These are phyloP conservation scores for Trametes cingulata DNA, from an alignment of 768 basidiomycete genomes.

Conservation along the genomic window DNA sequence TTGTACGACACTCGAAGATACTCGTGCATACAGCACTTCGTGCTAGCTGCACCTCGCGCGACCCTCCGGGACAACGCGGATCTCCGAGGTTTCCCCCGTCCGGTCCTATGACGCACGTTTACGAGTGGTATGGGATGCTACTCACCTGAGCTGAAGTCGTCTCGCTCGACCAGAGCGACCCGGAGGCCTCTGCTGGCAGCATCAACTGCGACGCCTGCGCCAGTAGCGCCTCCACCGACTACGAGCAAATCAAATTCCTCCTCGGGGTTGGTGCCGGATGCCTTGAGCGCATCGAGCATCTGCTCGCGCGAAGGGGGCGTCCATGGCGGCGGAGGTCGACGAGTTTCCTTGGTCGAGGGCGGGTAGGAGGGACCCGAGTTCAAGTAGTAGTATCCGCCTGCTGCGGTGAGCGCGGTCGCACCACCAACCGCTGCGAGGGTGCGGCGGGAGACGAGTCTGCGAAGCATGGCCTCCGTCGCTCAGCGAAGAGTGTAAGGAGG, in stretches of 20 bases:
- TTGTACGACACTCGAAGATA: background rate
- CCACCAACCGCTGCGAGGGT: constrained; percentile 54
- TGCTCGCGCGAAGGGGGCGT: constrained; percentile 69
- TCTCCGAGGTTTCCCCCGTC: constrained; percentile 6
- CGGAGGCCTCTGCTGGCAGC: constrained; percentile 89
- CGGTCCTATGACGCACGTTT: constrained; percentile 16
- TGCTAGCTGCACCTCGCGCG: background rate
- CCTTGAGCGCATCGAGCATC: constrained; percentile 61
- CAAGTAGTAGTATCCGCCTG: constrained; percentile 68
- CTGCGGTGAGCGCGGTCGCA: constrained; percentile 53
- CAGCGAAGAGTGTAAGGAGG: constrained; percentile 16
- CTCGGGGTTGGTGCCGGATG: constrained; percentile 42
- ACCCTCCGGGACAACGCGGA: background rate
- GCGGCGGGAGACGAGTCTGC: constrained; percentile 47
- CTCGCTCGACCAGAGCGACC: constrained; percentile 90
- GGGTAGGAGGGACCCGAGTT: constrained; percentile 75
- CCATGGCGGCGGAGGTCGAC: constrained; percentile 79
- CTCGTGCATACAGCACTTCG: no score
- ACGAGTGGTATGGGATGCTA: background rate
- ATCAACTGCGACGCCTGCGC: constrained; percentile 95
- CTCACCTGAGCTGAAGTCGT: constrained; percentile 86
- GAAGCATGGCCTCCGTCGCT: constrained; percentile 20
- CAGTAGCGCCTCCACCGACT: constrained; percentile 94
- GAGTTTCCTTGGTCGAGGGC: constrained; percentile 58
- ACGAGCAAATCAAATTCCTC: constrained; percentile 77